These are phyloP conservation scores for Eucalyptus sp. DNA, from an alignment of 345 rosid species.

Conservation along the genomic window DNA sequence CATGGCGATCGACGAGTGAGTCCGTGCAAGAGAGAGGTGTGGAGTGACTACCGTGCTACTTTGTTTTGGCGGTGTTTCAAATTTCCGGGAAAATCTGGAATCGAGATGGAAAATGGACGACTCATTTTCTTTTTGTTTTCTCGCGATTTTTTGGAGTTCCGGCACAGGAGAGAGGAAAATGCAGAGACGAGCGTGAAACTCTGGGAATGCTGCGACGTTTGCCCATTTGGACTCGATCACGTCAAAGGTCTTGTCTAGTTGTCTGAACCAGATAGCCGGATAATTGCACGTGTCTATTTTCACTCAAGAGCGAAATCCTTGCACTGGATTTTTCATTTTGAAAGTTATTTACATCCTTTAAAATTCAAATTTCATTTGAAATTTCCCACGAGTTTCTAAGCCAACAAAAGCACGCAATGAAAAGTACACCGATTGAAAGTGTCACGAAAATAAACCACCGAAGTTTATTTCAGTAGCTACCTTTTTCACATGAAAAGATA, in stretches of 20 bases:
- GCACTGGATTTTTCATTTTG: neutral
- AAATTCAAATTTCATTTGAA: no score
- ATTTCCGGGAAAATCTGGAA: neutral
- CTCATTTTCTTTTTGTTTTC: neutral
- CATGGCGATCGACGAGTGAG: neutral
- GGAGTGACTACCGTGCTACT: neutral
- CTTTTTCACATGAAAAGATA: no score
- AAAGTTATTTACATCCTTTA: neutral
- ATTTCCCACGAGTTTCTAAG: no score
- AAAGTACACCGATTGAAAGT: no score
- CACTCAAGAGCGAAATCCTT: neutral
- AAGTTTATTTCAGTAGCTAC: no score
- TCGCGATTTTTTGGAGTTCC: neutral
- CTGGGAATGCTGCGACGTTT: neutral
- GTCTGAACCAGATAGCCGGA: neutral
- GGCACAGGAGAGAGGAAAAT: neutral
- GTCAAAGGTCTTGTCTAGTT: neutral
- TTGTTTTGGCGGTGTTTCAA: neutral
- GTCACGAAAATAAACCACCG: no score
- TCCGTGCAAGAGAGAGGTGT: no score
- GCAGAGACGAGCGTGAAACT: neutral
- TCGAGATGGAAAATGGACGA: neutral
- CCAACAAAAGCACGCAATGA: no score
- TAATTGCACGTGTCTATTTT: neutral
- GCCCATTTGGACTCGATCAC: neutral